Conservation (phyloP, 1,139 yeast genomes). For the Suhomyces terraborum region DNA sequence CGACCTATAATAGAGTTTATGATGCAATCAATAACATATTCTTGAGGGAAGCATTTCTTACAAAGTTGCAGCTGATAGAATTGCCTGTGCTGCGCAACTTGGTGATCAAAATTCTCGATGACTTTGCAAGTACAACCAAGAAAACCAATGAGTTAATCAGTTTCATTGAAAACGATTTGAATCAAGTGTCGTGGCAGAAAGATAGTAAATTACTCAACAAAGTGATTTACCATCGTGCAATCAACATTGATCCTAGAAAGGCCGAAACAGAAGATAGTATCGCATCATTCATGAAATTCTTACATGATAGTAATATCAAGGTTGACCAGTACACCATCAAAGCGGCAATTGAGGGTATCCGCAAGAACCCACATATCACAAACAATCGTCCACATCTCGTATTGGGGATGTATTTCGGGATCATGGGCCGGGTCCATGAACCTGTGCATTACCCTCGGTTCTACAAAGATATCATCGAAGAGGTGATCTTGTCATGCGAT, state of each 20-base stretch:
- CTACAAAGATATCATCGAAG: slow-evolving; percentile 11
- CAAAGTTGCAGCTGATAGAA: slow-evolving; percentile 32
- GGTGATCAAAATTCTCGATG: slow-evolving; percentile 37
- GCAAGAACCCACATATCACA: slow-evolving; percentile 15
- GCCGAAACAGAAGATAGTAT: slow-evolving; percentile 12
- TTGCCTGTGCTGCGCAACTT: slow-evolving; percentile 39
- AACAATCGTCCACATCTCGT: slow-evolving; percentile 16
- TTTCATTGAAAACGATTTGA: slow-evolving; percentile 40
- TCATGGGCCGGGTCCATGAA: slow-evolving; percentile 1
- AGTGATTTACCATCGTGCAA: slow-evolving; percentile 28
- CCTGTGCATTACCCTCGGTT: slow-evolving; percentile 3
- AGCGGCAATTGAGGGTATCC: slow-evolving; percentile 17
- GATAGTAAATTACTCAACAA: slow-evolving; percentile 36
- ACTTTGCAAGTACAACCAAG: slow-evolving; percentile 34
- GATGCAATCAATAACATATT: slow-evolving; percentile 42
- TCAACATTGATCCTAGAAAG: slow-evolving; percentile 12
- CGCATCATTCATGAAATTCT: slow-evolving; percentile 17
- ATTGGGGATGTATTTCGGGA: slow-evolving; percentile 21
- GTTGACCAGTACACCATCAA: slow-evolving; percentile 20
- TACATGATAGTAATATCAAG: slow-evolving; percentile 6
- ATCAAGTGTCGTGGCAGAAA: slow-evolving; percentile 30
- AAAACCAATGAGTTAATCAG: slow-evolving; percentile 29
- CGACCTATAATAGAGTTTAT: slow-evolving; percentile 43
- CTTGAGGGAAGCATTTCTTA: slow-evolving; percentile 40
- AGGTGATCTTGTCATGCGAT: slow-evolving; percentile 13